Evolutionary conservation across 1,139 yeast species (phyloP), one percentile per base, ranked within the genome.

Genomic region (Yamadazyma aaseri): DNA sequence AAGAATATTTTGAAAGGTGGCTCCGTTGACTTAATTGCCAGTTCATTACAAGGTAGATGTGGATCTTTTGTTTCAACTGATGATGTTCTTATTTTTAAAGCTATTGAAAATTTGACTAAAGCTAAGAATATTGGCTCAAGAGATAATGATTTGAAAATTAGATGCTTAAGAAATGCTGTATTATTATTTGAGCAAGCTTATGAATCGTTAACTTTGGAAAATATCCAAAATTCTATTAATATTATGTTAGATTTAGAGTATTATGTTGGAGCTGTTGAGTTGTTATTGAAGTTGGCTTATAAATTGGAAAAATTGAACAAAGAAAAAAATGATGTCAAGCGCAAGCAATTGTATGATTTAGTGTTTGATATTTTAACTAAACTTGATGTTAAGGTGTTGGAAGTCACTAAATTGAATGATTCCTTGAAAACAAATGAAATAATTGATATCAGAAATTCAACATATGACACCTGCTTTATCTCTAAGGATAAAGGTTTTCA

Each of bases 61-160:
- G 96, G 96, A 1, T 82, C 96, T 2, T 94, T 89, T 59, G 94
- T 97, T 53, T 87, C 97, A 0, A 79, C 95, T 8, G 87, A 86
- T 49, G 98, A 94, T 60, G 97, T 92, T 20, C 73, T 89, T 40
- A 86, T 94, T 16, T 94, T 90, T 67, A 86, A 92, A 59, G 98
- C 97, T 0, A 79, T 89, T 49, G 98, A 94, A 55, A 87, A 85
- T 53, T 67, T 94, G 49, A 85, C 94, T 39, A 79, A 83, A 50
- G 97, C 97, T 0, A 86, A 85, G 52, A 84, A 78, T 40, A 76
- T 80, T 44, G 89, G 86, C 1, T 61, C 68, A 21, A 72, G 75
- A 45, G 96, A 86, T 52, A 70, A 72, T 30, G 95, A 87, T 39
- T 69, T 84, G 41, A 76, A 84, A 46, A 63, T 71, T 35, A 82